phyloP scores from a whole-genome alignment of 1,139 yeast species.

The Schwanniomyces etchellsii region DNA sequence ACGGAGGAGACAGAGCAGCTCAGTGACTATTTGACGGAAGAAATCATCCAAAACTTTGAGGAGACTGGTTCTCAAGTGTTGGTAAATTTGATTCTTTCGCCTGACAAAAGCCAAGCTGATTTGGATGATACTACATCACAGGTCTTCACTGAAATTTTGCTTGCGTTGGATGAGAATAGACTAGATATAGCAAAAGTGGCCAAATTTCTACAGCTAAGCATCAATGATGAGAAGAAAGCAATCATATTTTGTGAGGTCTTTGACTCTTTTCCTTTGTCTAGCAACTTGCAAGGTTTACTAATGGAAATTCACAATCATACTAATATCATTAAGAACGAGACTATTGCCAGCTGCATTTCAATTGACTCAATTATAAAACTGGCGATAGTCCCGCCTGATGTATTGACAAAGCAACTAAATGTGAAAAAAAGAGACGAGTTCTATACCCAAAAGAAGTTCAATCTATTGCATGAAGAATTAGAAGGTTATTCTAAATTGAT shows the following conservation, averaged over 20 bases:
- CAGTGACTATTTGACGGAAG: background rate
- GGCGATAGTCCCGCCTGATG: conserved; percentile 34
- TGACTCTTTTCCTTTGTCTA: conserved; percentile 37
- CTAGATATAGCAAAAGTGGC: conserved; percentile 19
- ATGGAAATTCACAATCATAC: conserved; percentile 17
- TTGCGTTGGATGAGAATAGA: conserved; percentile 22
- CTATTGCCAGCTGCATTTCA: conserved; percentile 31
- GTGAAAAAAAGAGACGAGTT: conserved; percentile 46
- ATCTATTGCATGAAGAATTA: conserved; percentile 69
- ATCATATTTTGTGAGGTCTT: conserved; percentile 39
- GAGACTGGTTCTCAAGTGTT: background rate
- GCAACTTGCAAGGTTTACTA: conserved; percentile 23
- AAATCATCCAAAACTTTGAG: background rate
- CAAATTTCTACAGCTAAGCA: conserved; percentile 23
- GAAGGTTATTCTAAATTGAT: conserved; percentile 76
- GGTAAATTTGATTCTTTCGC: background rate
- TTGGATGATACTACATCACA: conserved; percentile 7
- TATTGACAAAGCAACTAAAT: conserved; percentile 35
- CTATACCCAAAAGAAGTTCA: conserved; percentile 69
- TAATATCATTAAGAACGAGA: conserved; percentile 30
- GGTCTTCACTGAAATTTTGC: conserved; percentile 33
- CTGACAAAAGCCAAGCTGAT: background rate
- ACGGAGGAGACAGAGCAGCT: background rate
- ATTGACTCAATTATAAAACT: conserved; percentile 32
- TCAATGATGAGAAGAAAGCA: conserved; percentile 30